These are phyloP conservation scores for Xylaria sp. DNA, from an alignment of 2,329 filamentous ascomycete species.

Conservation along the genomic window DNA sequence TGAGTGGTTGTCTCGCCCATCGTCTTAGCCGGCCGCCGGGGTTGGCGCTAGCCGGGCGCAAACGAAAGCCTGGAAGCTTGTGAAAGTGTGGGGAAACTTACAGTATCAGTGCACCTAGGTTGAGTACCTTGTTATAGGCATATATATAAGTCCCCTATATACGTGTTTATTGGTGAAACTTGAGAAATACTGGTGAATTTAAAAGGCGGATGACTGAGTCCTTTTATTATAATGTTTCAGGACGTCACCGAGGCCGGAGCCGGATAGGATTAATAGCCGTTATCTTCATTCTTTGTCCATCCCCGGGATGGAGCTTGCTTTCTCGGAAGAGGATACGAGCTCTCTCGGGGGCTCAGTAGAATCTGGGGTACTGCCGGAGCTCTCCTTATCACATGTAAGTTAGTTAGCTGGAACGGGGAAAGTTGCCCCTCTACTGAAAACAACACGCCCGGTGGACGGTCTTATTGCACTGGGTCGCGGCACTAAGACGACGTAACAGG, in stretches of 20 bases:
- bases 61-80: conserved; percentile 41
- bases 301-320: conserved; percentile 21
- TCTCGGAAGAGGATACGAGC: conserved; percentile 10
- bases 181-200: neutral
- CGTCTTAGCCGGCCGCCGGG: conserved; percentile 41
- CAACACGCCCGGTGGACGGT: neutral
- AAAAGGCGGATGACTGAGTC: neutral
- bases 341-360: neutral
- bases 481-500: neutral
- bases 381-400: conserved; percentile 35
- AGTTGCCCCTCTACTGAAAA: conserved; percentile 13
- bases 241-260: neutral
- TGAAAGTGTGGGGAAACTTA: conserved; percentile 50
- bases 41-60: conserved; percentile 31
- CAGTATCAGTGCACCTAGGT: neutral
- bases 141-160: neutral
- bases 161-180: neutral
- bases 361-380: conserved; percentile 28
- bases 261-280: neutral
- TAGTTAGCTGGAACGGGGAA: conserved; percentile 28
- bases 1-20: conserved; percentile 43
- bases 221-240: neutral
- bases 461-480: neutral
- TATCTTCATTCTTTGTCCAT: conserved; percentile 7
- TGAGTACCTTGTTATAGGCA: neutral